phyloP scores from a whole-genome alignment of 1,284 basidiomycete species.

The Meripilus lineatus region DNA sequence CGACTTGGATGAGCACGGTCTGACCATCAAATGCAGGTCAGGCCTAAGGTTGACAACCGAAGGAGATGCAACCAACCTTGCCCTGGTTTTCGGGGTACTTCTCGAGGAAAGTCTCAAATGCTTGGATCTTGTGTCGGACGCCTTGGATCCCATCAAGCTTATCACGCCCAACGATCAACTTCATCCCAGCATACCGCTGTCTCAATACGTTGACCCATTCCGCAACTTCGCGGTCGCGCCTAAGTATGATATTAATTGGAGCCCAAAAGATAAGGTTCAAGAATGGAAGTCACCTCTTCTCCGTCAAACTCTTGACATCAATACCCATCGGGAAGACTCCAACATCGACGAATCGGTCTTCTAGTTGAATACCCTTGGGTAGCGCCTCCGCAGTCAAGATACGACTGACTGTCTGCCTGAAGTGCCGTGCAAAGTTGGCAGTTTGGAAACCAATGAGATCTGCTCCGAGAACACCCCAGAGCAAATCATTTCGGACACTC shows the following conservation, averaged over 20 bases:
- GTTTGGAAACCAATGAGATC: constrained; percentile 83
- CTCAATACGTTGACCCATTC: constrained; percentile 78
- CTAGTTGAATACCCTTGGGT: constrained; percentile 77
- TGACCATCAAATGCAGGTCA: constrained; percentile 16
- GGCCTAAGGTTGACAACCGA: neutral
- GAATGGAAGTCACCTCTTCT: constrained; percentile 49
- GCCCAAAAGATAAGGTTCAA: neutral
- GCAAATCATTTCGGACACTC: constrained; percentile 58
- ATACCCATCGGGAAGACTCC: constrained; percentile 90
- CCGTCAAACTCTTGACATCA: constrained; percentile 67
- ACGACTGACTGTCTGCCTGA: constrained; percentile 79
- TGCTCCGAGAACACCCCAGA: constrained; percentile 73
- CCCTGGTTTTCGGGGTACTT: constrained; percentile 75
- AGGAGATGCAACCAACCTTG: constrained; percentile 38
- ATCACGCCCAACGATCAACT: constrained; percentile 82
- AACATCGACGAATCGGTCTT: constrained; percentile 70
- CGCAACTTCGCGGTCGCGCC: constrained; percentile 71
- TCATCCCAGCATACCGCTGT: constrained; percentile 80
- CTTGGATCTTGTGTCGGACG: constrained; percentile 77
- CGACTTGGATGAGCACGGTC: constrained; percentile 84
- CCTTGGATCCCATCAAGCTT: constrained; percentile 87
- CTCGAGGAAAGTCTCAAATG: constrained; percentile 82
- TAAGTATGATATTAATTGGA: constrained; percentile 21
- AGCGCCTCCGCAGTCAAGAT: constrained; percentile 79
- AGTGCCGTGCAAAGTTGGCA: constrained; percentile 74